A percentile compares a stretch with the other conserved stretches of the same genome.
Evolutionary conservation across 192 early-diverging fungal species (phyloP).

Genomic region (Backusella macrospora): DNA sequence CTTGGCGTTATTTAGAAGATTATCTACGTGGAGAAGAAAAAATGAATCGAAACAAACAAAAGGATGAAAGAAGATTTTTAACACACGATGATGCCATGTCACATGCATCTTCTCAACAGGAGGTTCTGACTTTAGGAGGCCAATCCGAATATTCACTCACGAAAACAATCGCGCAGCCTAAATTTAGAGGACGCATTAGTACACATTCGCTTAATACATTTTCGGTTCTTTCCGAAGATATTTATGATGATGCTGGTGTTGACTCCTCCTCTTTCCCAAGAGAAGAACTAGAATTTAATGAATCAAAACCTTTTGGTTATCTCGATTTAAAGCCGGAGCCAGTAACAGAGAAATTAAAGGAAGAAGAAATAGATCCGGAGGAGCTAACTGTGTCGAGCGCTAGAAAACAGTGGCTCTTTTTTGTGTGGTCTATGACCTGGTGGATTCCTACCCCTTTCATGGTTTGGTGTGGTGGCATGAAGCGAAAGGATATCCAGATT

Average conservation of each 20-base stretch:
- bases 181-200: not conserved
- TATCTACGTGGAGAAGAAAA: slow-evolving; percentile 70
- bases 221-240: slow-evolving; percentile 33
- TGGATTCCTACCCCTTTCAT: slow-evolving; percentile 77
- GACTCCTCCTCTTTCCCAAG: slow-evolving; percentile 13
- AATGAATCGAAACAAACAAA: slow-evolving; percentile 47
- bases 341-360: slow-evolving; percentile 18
- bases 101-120: slow-evolving; percentile 12
- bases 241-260: slow-evolving; percentile 8
- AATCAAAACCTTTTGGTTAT: slow-evolving; percentile 4
- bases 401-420: slow-evolving; percentile 79
- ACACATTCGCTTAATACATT: slow-evolving; percentile 10
- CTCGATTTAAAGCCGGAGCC: slow-evolving; percentile 16
- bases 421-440: slow-evolving; percentile 80
- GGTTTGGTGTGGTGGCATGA: slow-evolving; percentile 75
- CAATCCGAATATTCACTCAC: slow-evolving; percentile 6
- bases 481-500: slow-evolving; percentile 75
- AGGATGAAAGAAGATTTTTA: slow-evolving; percentile 36
- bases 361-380: slow-evolving; percentile 37
- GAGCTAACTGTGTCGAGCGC: slow-evolving; percentile 54
- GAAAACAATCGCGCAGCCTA: slow-evolving; percentile 1
- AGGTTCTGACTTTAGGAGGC: not conserved
- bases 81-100: slow-evolving; percentile 27
- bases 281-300: slow-evolving; percentile 27
- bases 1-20: slow-evolving; percentile 87